phyloP scores from a whole-genome alignment of 352 stramenopile genomes.

The Phytophthora melonis region DNA sequence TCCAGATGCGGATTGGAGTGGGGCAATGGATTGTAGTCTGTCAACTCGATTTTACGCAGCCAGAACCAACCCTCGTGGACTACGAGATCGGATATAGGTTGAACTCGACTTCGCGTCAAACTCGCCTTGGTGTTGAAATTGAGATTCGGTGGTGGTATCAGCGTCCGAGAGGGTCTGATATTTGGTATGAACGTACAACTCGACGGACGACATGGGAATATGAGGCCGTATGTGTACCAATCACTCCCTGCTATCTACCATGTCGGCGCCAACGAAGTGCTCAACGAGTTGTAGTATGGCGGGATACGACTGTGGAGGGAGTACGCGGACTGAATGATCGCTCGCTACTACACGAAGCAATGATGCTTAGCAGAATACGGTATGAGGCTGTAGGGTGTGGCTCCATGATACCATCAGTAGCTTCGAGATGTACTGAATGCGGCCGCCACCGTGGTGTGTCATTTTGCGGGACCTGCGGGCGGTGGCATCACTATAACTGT shows the following conservation, averaged over 20 bases:
- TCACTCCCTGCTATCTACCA: neutral
- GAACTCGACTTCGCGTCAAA: neutral
- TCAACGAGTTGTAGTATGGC: too few species aligned
- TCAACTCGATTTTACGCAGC: neutral
- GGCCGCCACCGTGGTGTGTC: too few species aligned
- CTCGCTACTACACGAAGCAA: too few species aligned
- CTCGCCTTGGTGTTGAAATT: neutral
- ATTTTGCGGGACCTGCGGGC: too few species aligned
- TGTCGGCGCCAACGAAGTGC: too few species aligned
- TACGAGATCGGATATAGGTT: neutral
- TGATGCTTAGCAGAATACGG: too few species aligned
- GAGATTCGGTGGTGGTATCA: neutral
- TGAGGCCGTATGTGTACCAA: neutral
- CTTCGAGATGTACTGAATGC: too few species aligned
- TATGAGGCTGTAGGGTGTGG: too few species aligned
- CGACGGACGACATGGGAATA: neutral
- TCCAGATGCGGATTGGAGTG: neutral
- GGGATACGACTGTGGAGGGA: too few species aligned
- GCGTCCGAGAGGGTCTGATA: neutral
- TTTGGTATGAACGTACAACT: neutral
- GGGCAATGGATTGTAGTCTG: neutral
- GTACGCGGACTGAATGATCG: too few species aligned
- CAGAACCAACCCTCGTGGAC: neutral
- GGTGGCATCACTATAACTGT: too few species aligned
- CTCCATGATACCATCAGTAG: too few species aligned